A percentile compares a stretch with the other conserved stretches of the same genome.
phyloP scores from a whole-genome alignment of 2,329 filamentous ascomycete genomes.

The Phaeosphaeriaceae sp. region DNA sequence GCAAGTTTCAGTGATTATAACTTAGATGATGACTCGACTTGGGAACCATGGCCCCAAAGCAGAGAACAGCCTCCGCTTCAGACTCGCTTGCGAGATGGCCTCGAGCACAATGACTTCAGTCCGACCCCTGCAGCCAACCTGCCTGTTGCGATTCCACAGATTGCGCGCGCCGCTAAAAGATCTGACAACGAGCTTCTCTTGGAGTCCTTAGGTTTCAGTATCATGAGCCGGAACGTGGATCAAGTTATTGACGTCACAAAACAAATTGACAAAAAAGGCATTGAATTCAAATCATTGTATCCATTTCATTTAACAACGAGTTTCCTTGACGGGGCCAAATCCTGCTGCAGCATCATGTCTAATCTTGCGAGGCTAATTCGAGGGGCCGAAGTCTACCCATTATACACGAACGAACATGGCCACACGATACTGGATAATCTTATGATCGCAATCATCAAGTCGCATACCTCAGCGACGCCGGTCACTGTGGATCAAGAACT shows the following conservation, averaged over 20 bases:
- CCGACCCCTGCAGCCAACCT: conserved; percentile 16
- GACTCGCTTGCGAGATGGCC: conserved; percentile 11
- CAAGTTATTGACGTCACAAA: not conserved
- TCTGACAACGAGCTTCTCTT: conserved; percentile 20
- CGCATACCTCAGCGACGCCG: conserved; percentile 41
- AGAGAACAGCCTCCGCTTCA: conserved; percentile 10
- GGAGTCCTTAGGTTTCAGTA: conserved; percentile 24
- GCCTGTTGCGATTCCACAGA: conserved; percentile 18
- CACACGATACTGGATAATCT: conserved; percentile 52
- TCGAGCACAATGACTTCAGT: conserved; percentile 32
- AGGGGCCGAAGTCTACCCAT: not conserved
- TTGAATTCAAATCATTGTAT: conserved; percentile 19
- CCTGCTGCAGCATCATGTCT: conserved; percentile 40
- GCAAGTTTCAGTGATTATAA: conserved; percentile 1
- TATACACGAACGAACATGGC: conserved; percentile 34
- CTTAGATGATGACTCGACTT: conserved; percentile 16
- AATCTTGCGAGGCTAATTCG: not conserved
- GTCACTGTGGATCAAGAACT: conserved; percentile 36
- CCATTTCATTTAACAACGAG: conserved; percentile 48
- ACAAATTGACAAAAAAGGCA: not conserved
- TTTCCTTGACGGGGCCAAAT: conserved; percentile 45
- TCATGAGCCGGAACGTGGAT: conserved; percentile 24
- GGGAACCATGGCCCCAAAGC: conserved; percentile 12
- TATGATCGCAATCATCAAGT: conserved; percentile 47
- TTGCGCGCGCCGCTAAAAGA: conserved; percentile 18